These are phyloP conservation scores for Pseudonitzschia delicatissima DNA, from an alignment of 108 stramenopile species.

Conservation along the genomic window DNA sequence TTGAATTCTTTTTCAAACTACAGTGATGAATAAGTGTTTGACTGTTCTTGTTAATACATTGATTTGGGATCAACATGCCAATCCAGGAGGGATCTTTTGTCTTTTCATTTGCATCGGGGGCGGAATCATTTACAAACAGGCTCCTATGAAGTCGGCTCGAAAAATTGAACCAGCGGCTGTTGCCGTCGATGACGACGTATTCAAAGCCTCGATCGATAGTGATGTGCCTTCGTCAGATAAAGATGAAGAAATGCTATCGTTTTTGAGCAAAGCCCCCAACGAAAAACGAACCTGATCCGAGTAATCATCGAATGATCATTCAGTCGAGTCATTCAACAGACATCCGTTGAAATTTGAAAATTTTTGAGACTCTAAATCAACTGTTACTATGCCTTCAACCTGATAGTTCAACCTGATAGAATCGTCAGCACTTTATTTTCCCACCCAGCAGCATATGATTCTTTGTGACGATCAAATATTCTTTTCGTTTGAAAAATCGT, in stretches of 20 bases:
- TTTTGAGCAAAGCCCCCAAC: neutral
- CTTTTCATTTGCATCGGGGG: slow-evolving; percentile 84
- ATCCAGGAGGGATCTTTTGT: slow-evolving; percentile 62
- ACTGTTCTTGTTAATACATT: slow-evolving; percentile 82
- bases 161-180: neutral
- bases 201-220: slow-evolving; percentile 6
- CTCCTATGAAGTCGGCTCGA: slow-evolving; percentile 59
- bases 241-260: neutral
- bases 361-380: too few species aligned
- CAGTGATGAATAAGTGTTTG: slow-evolving; percentile 86
- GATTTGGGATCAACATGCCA: slow-evolving; percentile 93
- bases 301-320: too few species aligned
- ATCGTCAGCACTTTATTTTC: slow-evolving; percentile 53
- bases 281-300: too few species aligned
- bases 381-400: too few species aligned
- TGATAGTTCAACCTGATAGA: slow-evolving; percentile 11
- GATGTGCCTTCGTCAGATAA: neutral
- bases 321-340: too few species aligned
- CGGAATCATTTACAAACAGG: slow-evolving; percentile 82
- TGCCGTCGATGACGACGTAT: slow-evolving; percentile 10
- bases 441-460: slow-evolving; percentile 81
- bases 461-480: slow-evolving; percentile 88
- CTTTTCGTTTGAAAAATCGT: neutral
- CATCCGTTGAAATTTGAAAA: too few species aligned
- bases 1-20: neutral